Conservation (phyloP, 306 rosid species). For the Castanea crenata region DNA sequence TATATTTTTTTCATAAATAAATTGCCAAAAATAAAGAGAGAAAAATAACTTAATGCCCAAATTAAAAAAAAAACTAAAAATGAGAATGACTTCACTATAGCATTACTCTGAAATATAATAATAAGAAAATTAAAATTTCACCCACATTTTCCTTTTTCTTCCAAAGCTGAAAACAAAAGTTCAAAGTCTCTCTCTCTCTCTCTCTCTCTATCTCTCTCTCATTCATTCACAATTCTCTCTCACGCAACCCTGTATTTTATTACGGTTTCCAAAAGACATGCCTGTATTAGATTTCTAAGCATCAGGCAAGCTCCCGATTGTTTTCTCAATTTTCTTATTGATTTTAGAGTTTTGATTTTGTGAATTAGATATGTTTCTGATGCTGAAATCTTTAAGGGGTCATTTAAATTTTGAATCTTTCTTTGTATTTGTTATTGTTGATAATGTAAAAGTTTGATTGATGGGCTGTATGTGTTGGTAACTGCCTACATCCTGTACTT, state of each 20-base stretch:
- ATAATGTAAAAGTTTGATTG: background rate
- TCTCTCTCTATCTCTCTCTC: background rate
- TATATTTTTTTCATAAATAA: too few relatives aligned
- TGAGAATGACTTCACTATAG: too few relatives aligned
- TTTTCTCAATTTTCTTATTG: background rate
- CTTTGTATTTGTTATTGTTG: background rate
- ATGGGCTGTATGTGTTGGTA: background rate
- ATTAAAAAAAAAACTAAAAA: too few relatives aligned
- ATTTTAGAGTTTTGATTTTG: background rate
- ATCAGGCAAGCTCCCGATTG: conserved; percentile 3
- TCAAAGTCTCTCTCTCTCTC: background rate
- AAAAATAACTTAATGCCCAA: too few relatives aligned
- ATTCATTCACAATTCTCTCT: background rate
- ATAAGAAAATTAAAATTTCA: too few relatives aligned
- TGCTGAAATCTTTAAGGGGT: background rate
- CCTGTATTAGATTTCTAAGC: conserved; percentile 13
- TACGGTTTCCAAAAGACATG: background rate
- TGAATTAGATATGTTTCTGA: background rate
- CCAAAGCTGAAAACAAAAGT: background rate
- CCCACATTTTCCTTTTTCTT: too few relatives aligned
- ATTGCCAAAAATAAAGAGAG: too few relatives aligned
- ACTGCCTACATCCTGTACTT: background rate
- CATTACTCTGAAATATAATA: too few relatives aligned
- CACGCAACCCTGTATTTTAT: background rate
- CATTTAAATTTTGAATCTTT: background rate